phyloP scores from a whole-genome alignment of 257 asterid species.

The Galeopsis tetrahit region DNA sequence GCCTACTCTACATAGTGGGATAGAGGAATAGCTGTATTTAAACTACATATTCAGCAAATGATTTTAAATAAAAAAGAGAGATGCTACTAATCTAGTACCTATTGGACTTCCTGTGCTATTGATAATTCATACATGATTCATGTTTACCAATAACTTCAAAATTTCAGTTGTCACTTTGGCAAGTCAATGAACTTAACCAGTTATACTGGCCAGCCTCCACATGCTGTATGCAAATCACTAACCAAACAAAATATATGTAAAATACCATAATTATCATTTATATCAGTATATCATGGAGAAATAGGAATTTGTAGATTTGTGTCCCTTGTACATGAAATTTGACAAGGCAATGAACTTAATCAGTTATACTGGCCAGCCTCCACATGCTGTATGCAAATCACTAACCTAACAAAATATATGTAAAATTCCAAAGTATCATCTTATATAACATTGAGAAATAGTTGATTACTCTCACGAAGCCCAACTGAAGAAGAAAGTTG shows the following conservation, averaged over 20 bases:
- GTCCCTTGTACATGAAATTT: slow-evolving; percentile 15
- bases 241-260: slow-evolving; percentile 4
- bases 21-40: background rate
- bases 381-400: background rate
- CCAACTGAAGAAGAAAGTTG: background rate
- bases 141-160: background rate
- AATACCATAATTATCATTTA: slow-evolving; percentile 20
- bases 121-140: slow-evolving; percentile 16
- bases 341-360: background rate
- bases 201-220: background rate
- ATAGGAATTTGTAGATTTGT: background rate
- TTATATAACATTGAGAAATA: background rate
- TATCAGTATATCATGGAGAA: background rate
- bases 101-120: background rate
- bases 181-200: background rate
- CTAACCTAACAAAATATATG: background rate
- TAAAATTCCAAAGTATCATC: slow-evolving; percentile 22
- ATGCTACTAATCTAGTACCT: background rate
- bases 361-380: background rate
- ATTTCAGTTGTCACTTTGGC: background rate
- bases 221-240: background rate
- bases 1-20: background rate
- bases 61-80: background rate
- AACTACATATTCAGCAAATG: slow-evolving; percentile 7
- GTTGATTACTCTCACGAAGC: too few relatives aligned